phyloP scores from a whole-genome alignment of 306 rosid species.

The Hylodesmum podocarpum region DNA sequence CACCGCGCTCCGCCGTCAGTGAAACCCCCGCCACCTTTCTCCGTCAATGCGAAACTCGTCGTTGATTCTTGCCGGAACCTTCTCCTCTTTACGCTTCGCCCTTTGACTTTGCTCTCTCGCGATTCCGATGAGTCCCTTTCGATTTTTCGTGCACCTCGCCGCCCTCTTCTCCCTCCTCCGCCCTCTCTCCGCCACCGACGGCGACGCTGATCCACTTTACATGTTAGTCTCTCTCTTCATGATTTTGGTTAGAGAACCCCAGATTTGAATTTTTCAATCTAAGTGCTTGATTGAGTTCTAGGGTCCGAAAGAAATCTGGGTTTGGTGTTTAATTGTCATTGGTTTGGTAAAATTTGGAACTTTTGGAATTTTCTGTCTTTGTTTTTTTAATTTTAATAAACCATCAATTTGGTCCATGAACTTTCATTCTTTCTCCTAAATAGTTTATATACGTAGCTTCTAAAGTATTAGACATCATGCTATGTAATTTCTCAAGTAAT shows the following conservation, averaged over 20 bases:
- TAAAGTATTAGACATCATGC: too few relatives aligned
- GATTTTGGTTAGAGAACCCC: neutral
- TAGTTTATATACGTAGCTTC: too few relatives aligned
- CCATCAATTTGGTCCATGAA: too few relatives aligned
- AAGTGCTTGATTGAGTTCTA: neutral
- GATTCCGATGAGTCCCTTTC: constrained; percentile 59
- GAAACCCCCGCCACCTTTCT: constrained; percentile 24
- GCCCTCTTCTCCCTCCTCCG: constrained; percentile 38
- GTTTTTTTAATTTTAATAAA: too few relatives aligned
- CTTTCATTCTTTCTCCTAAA: too few relatives aligned
- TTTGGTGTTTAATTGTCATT: neutral
- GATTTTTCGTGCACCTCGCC: constrained; percentile 37
- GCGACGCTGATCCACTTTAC: constrained; percentile 85
- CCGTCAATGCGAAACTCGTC: constrained; percentile 38
- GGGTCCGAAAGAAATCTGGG: neutral
- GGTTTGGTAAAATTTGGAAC: too few relatives aligned
- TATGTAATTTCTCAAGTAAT: too few relatives aligned
- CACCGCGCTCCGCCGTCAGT: constrained; percentile 13
- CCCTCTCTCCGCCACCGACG: constrained; percentile 55
- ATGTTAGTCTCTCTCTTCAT: constrained; percentile 35
- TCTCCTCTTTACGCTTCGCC: neutral
- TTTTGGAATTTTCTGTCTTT: too few relatives aligned
- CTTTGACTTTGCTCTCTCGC: constrained; percentile 50
- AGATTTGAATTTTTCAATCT: neutral
- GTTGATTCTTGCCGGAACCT: constrained; percentile 41